Evolutionary conservation across 768 basidiomycete genomes (phyloP).

Genomic region (Serendipita sp.): DNA sequence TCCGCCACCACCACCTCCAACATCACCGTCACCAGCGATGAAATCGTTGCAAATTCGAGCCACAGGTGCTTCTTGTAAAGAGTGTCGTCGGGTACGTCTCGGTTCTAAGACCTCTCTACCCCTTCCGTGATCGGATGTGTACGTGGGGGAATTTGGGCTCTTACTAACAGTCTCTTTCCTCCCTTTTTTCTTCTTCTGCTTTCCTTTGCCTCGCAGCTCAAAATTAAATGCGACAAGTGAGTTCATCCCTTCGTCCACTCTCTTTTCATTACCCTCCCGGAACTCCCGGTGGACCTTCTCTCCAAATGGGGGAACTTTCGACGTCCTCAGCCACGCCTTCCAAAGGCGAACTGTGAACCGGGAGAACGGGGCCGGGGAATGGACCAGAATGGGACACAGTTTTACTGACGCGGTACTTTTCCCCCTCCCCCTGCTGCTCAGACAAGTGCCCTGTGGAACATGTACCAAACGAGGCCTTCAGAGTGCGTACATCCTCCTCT

Average conservation of each 20-base stretch:
- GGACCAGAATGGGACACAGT: no score
- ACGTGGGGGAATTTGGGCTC: no score
- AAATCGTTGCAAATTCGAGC: not conserved
- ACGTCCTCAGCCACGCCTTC: no score
- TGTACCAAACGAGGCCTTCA: constrained; percentile 6
- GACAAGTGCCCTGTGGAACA: constrained; percentile 2
- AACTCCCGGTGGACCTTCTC: no score
- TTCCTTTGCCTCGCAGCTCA: not conserved
- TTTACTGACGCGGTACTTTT: not conserved
- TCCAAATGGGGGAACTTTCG: no score
- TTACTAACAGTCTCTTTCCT: no score
- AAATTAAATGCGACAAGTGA: constrained; percentile 5
- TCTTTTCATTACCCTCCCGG: not conserved
- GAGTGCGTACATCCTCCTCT: not conserved
- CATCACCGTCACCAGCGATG: not conserved
- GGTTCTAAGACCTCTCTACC: not conserved
- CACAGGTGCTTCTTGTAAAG: constrained; percentile 3
- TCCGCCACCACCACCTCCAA: not conserved
- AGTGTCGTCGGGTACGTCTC: not conserved
- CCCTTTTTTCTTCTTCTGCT: no score
- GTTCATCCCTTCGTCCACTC: not conserved
- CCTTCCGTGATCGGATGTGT: not conserved
- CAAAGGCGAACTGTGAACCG: no score
- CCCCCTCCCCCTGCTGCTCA: not conserved
- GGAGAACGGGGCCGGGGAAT: no score